These are phyloP conservation scores for Aureobasidium sp. DNA, from an alignment of 2,329 filamentous ascomycete species.

Conservation along the genomic window DNA sequence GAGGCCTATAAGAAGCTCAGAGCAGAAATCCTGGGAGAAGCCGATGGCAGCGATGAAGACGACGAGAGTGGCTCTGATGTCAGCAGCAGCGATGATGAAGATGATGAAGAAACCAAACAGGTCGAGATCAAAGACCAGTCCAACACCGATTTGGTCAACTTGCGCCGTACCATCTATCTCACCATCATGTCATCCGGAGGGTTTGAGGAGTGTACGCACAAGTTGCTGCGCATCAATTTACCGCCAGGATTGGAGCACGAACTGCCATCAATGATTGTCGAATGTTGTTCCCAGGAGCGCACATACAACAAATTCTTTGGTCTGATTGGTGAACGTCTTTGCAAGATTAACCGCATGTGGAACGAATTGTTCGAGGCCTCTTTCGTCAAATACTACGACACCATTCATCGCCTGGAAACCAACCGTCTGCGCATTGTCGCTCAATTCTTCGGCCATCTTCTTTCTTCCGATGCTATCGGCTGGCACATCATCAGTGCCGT, in stretches of 20 bases:
- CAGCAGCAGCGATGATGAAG: conserved; percentile 41
- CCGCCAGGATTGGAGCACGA: conserved; percentile 82
- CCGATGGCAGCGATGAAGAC: conserved; percentile 61
- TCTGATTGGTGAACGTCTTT: conserved; percentile 86
- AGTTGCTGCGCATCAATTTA: conserved; percentile 80
- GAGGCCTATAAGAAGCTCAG: conserved; percentile 83
- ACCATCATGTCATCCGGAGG: conserved; percentile 96
- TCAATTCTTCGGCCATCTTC: conserved; percentile 85
- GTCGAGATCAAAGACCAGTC: conserved; percentile 97
- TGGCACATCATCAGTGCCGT: conserved; percentile 85
- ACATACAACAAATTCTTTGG: conserved; percentile 98
- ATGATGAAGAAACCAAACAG: conserved; percentile 69
- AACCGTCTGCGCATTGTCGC: conserved; percentile 93
- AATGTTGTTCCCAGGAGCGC: conserved; percentile 92
- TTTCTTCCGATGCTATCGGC: conserved; percentile 79
- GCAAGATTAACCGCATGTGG: conserved; percentile 94
- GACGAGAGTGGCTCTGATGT: conserved; percentile 59
- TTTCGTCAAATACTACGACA: conserved; percentile 92
- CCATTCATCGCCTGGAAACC: conserved; percentile 94
- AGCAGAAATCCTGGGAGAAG: conserved; percentile 85
- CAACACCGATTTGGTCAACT: conserved; percentile 89
- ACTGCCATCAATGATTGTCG: conserved; percentile 91
- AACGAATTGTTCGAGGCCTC: conserved; percentile 83
- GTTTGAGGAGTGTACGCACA: conserved; percentile 95
- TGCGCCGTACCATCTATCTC: conserved; percentile 90